Percentiles rank a stretch among this genome's conserved stretches.
These are phyloP conservation scores for Arthroderma sp. DNA, from an alignment of 2,329 filamentous ascomycete genomes.

Conservation along the genomic window DNA sequence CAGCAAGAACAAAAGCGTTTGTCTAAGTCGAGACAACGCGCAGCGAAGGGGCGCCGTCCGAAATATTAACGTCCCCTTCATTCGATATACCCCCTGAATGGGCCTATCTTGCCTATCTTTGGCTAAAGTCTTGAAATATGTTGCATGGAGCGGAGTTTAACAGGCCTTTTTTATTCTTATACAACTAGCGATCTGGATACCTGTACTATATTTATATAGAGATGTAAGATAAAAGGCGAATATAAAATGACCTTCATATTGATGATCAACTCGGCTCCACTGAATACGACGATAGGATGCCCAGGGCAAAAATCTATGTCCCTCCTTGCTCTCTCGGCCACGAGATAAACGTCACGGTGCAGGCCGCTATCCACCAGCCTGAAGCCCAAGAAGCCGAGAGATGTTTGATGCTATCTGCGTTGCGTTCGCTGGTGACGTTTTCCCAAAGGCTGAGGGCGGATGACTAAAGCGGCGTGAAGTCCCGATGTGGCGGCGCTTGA, in stretches of 20 bases:
- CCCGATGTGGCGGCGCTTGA: not conserved
- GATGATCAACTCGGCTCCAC: not conserved
- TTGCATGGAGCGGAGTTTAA: not conserved
- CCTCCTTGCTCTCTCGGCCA: not conserved
- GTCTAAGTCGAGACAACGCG: not conserved
- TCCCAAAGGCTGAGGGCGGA: too few relatives aligned
- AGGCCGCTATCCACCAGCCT: not conserved
- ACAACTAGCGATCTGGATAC: not conserved
- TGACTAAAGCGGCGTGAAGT: not conserved
- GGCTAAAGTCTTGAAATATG: not conserved
- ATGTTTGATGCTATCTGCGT: not conserved
- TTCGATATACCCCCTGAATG: not conserved
- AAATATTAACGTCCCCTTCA: not conserved
- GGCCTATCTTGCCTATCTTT: not conserved
- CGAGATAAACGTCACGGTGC: not conserved
- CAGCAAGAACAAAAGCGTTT: not conserved
- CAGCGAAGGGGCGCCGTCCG: not conserved
- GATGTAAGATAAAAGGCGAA: not conserved
- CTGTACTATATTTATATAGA: not conserved
- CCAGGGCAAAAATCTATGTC: not conserved
- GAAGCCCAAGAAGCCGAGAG: not conserved
- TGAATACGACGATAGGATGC: not conserved
- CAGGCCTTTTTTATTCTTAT: not conserved
- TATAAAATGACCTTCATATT: not conserved
- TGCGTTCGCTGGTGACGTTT: not conserved